Evolutionary conservation across 306 rosid species (phyloP), one percentile per base, ranked within the genome.

Genomic region (Pachyrhizus erosus): DNA sequence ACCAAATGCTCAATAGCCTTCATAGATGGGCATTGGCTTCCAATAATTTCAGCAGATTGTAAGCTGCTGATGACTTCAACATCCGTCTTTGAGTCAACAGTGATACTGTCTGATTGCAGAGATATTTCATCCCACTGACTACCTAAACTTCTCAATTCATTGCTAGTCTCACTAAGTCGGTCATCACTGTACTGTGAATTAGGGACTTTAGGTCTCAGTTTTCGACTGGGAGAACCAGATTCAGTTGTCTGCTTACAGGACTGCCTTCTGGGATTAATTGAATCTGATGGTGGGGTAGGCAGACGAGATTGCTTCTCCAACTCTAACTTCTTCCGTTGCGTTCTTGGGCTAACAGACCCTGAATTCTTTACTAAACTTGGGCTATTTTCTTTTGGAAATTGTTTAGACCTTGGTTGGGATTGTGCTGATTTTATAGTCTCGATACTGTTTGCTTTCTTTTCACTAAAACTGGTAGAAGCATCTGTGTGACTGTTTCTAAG

Each of bases 301-400:
- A 88, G 89, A 55, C 89, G 85, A 39, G 91, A 81, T 48, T 84
- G 84, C 77, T 82, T 93, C 89, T 88, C 97, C 73, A 84, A 46
- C 77, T 91, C 95, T 69, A 75, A 80, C 80, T 87, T 93, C 90
- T 81, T 39, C 52, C 39, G 90, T 48, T 85, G 93, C 73, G 83
- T 80, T 84, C 90, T 93, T 17, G 97, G 96, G 87, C 96, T 91
- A 39, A 84, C 87, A 29, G 95, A 89, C 55, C 89, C 91, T 40
- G 91, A 82, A 79, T 84, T 84, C 85, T 84, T 93, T 29, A 82
- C 84, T 40, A 87, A 82, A 70, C 73, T 82, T 51, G 79, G 14
- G 20, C 65, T 21, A 51, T 73, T 84, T 76, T 89, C 91, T 73
- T 76, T 81, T 31, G 77, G 66, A 48, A 52, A 46, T 43, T 73